Percentiles rank a stretch among this genome's conserved stretches.
Evolutionary conservation across 306 rosid genomes (phyloP).

Genomic region (Echinosophora koreensis): DNA sequence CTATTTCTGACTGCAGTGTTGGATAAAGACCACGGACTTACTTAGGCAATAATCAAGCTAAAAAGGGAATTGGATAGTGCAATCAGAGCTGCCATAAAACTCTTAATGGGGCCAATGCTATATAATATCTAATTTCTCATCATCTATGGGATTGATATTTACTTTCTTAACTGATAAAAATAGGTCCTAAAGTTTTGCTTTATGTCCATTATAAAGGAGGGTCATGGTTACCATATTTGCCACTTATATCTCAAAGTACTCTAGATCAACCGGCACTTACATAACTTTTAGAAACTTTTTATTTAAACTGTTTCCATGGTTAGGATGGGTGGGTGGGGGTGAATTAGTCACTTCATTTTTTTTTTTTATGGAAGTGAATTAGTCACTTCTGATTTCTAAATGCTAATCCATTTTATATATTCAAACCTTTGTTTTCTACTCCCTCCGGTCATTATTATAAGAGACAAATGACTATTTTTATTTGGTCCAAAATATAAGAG

Average conservation of each 20-base stretch:
- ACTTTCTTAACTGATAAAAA: conserved; percentile 12
- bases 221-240: conserved; percentile 31
- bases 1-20: conserved; percentile 10
- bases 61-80: conserved; percentile 33
- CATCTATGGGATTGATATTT: background rate
- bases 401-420: conserved; percentile 3
- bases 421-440: background rate
- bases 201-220: conserved; percentile 11
- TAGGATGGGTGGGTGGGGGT: background rate
- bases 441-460: too few relatives aligned
- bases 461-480: too few relatives aligned
- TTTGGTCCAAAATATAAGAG: too few relatives aligned
- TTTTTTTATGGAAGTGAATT: too few relatives aligned
- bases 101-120: conserved; percentile 19
- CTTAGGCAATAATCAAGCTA: conserved; percentile 44
- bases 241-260: background rate
- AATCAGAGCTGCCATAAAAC: conserved; percentile 10
- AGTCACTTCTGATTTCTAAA: background rate
- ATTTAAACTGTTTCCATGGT: background rate
- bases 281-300: background rate
- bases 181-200: conserved; percentile 30
- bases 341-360: background rate
- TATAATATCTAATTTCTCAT: conserved; percentile 31
- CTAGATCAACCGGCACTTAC: background rate
- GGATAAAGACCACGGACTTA: conserved; percentile 16